These are phyloP conservation scores for Hymenoscyphus salicellus DNA, from an alignment of 2,329 filamentous ascomycete species.

Conservation along the genomic window DNA sequence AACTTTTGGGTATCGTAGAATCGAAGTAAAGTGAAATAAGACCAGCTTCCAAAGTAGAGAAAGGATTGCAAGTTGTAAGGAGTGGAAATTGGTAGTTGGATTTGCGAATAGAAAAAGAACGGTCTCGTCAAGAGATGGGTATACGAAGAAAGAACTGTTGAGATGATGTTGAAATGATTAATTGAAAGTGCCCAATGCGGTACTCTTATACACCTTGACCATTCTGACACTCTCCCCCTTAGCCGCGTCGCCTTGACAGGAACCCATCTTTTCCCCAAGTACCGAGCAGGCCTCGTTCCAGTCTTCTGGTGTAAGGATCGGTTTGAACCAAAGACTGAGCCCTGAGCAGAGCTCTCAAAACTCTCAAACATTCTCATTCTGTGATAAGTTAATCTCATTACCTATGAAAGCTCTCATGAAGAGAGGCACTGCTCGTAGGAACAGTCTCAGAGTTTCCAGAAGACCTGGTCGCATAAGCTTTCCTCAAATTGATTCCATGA, in stretches of 20 bases:
- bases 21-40: not conserved
- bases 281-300: not conserved
- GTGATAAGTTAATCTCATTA: not conserved
- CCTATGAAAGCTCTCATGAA: not conserved
- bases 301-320: not conserved
- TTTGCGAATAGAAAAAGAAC: slow-evolving; percentile 3
- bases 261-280: not conserved
- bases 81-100: slow-evolving; percentile 9
- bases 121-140: slow-evolving; percentile 4
- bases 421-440: not conserved
- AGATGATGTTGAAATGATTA: not conserved
- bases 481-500: not conserved
- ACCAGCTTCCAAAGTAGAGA: not conserved
- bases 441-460: not conserved
- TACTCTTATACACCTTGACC: not conserved
- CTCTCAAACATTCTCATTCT: slow-evolving; percentile 1
- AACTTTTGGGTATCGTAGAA: slow-evolving; percentile 2
- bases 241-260: not conserved
- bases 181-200: not conserved
- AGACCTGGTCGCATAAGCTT: not conserved
- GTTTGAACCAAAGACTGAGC: not conserved
- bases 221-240: not conserved
- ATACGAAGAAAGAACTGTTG: not conserved
- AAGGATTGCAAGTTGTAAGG: slow-evolving; percentile 4
- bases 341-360: not conserved